A percentile compares a stretch with the other conserved stretches of the same genome.
These are phyloP conservation scores for Anastatica hierochuntica DNA, from an alignment of 345 rosid genomes.

Conservation along the genomic window DNA sequence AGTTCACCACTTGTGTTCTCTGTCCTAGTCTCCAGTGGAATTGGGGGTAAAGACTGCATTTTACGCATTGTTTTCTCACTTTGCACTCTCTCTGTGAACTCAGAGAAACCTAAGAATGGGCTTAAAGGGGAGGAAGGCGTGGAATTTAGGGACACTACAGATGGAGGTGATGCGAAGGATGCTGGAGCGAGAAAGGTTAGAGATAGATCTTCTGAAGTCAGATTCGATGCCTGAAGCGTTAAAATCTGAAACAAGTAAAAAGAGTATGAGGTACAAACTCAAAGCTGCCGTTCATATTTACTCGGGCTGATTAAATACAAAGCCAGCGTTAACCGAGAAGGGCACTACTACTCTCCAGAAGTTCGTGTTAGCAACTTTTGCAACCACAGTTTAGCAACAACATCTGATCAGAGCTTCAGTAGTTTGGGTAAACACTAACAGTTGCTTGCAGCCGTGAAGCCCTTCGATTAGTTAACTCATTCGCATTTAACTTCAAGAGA, in stretches of 20 bases:
- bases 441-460: constrained; percentile 1
- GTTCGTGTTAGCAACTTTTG: constrained; percentile 3
- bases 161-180: constrained; percentile 78
- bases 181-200: constrained; percentile 91
- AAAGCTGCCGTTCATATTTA: background rate
- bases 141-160: constrained; percentile 73
- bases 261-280: constrained; percentile 3
- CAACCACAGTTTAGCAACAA: background rate
- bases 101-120: constrained; percentile 54
- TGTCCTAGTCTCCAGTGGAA: constrained; percentile 29
- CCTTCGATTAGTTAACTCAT: background rate
- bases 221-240: constrained; percentile 89
- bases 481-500: background rate
- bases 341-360: constrained; percentile 3
- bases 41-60: constrained; percentile 24
- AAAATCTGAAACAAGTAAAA: constrained; percentile 55
- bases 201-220: constrained; percentile 82
- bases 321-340: background rate
- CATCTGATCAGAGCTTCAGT: background rate
- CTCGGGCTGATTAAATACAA: background rate
- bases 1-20: constrained; percentile 25
- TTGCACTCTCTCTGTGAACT: constrained; percentile 42
- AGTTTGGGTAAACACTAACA: constrained; percentile 3
- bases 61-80: constrained; percentile 31
- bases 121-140: constrained; percentile 57